Evolutionary conservation across 257 asterid genomes (phyloP).

Genomic region (Anisodus tanguticus): DNA sequence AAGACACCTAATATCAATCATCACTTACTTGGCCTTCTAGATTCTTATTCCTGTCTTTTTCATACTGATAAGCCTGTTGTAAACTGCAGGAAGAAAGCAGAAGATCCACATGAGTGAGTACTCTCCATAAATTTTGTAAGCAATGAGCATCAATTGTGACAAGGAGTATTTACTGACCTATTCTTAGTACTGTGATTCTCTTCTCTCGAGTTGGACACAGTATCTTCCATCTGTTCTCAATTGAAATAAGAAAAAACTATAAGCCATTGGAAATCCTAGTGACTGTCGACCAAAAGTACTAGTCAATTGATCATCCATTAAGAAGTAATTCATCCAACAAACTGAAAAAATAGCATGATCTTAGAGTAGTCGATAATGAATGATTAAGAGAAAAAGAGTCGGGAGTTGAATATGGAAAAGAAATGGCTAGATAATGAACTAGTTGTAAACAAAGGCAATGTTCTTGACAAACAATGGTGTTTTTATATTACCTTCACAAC

Average conservation of each 20-base stretch:
- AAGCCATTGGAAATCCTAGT: background rate
- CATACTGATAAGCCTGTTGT: conserved; percentile 34
- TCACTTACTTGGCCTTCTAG: conserved; percentile 48
- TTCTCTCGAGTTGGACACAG: conserved; percentile 41
- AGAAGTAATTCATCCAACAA: background rate
- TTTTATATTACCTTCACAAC: conserved; percentile 43
- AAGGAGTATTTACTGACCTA: conserved; percentile 39
- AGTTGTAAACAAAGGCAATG: background rate
- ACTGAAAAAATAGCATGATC: background rate
- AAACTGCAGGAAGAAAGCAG: conserved; percentile 41
- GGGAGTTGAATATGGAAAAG: background rate
- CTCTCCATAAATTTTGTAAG: background rate
- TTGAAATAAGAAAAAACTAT: background rate
- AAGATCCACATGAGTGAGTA: background rate
- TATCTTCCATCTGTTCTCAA: conserved; percentile 38
- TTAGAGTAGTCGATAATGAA: background rate
- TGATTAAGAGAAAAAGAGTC: background rate
- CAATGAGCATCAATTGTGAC: background rate
- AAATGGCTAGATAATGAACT: background rate
- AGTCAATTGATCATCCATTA: background rate
- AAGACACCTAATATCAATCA: background rate
- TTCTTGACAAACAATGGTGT: background rate
- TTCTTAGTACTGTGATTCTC: conserved; percentile 44
- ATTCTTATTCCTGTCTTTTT: conserved; percentile 38
- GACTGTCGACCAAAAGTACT: background rate